Conservation (phyloP, 1,139 yeast genomes). For the Yamadazyma friedrichii region DNA sequence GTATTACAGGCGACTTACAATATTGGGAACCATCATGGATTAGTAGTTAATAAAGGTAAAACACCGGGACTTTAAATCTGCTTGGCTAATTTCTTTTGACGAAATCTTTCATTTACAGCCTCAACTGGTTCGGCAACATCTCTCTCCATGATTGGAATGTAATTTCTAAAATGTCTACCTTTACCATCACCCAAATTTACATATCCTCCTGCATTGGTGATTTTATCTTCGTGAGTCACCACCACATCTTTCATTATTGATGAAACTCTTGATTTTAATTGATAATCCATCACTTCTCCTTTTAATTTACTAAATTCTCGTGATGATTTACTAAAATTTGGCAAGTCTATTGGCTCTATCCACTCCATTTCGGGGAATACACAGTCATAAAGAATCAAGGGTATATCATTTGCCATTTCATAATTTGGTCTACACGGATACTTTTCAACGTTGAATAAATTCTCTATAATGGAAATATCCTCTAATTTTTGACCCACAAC, state of each 20-base stretch:
- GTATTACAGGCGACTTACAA: conserved; percentile 41
- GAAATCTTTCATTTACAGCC: conserved; percentile 64
- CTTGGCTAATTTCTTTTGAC: conserved; percentile 34
- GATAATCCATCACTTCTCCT: conserved; percentile 33
- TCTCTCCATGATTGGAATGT: conserved; percentile 59
- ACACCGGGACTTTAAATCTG: no score
- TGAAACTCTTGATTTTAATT: conserved; percentile 34
- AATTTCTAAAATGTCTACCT: conserved; percentile 55
- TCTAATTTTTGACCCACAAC: conserved; percentile 81
- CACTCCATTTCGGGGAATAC: conserved; percentile 71
- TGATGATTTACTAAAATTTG: conserved; percentile 23
- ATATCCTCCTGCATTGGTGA: conserved; percentile 26
- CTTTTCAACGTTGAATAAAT: conserved; percentile 56
- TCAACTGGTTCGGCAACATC: conserved; percentile 63
- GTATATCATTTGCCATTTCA: conserved; percentile 92
- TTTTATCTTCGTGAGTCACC: conserved; percentile 18
- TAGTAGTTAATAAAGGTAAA: conserved; percentile 22
- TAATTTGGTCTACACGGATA: conserved; percentile 75
- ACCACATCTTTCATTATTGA: conserved; percentile 27
- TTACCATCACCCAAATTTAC: conserved; percentile 72
- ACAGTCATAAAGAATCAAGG: conserved; percentile 85
- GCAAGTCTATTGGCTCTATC: conserved; percentile 35
- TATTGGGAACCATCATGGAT: conserved; percentile 62
- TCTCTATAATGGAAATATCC: conserved; percentile 51
- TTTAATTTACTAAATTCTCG: conserved; percentile 24